Base-by-base conservation (phyloP, 129 eudicot genomes). In the Dittrichia graveolens region DNA sequence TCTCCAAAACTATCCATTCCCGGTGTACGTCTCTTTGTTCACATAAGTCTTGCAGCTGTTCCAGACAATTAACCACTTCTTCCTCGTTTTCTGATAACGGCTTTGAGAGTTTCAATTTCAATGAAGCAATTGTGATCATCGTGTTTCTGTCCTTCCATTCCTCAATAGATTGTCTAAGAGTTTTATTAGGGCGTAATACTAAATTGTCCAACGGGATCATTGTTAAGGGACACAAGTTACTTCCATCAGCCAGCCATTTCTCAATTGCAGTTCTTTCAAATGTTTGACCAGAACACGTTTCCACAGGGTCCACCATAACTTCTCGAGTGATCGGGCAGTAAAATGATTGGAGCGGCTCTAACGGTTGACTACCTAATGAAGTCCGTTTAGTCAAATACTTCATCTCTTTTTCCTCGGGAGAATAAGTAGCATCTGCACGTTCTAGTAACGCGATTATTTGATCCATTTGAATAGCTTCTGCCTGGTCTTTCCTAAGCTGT, bases 91-190 rank as follows among this genome's bases (percentile, higher is more conserved):
- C 81, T 7, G 77, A 72, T 2, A 50, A 76, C 31, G 84, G 80
- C 65, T n/a, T 85, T 0, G 73, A 80, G 44, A 88, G 81, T 78
- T 75, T 83, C 15, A 79, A 64, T 70, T 76, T 85, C 58, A 85
- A 61, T 6, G 83, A 83, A 56, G 81, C 90, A 37, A 88, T 65
- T 48, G 82, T 75, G 47, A 88, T 88, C 90, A 88, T 85, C 35
- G 86, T 85, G 57, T 88, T 88, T 38, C 95, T 80, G 12, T 85
- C 95, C 64, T 80, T 83, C 95, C 95, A 88, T 68, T 88, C 95
- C 50, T 88, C 90, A 57, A 88, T 88, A 6, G 90, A 88, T 55
- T 85, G 95, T 81, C 86, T 81, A 12, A 88, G 81, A 42, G 90
- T 88, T 75, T 82, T 88, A 72, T 88, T 88, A 50, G 95, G 88